phyloP scores from a whole-genome alignment of 1,139 yeast genomes.

The Kodamaea suecica region DNA sequence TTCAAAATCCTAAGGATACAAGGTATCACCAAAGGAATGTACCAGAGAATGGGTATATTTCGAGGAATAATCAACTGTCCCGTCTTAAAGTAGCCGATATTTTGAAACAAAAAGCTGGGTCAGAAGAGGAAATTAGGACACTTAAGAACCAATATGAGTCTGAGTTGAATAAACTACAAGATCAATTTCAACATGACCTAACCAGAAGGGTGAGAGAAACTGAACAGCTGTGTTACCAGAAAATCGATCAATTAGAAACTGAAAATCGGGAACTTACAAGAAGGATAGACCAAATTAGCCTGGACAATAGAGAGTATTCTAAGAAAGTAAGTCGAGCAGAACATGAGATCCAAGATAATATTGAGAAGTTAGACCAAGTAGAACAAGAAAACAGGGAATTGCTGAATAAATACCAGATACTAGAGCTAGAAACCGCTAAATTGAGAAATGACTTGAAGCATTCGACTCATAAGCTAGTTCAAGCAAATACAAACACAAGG shows the following conservation, averaged over 20 bases:
- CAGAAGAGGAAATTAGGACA: neutral
- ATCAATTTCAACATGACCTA: neutral
- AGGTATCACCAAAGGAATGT: no score
- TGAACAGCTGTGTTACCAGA: neutral
- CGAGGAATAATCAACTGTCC: no score
- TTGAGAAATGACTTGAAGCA: neutral
- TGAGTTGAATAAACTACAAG: neutral
- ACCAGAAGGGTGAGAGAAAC: neutral
- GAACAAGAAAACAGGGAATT: neutral
- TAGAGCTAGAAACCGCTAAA: neutral
- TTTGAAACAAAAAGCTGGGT: neutral
- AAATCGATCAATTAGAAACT: neutral
- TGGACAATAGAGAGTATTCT: no score
- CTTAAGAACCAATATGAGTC: neutral
- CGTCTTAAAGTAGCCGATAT: no score
- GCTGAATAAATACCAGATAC: neutral
- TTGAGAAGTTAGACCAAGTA: neutral
- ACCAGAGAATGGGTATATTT: no score
- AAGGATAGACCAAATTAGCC: no score
- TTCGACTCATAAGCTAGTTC: neutral
- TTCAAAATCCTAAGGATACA: neutral
- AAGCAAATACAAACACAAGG: neutral
- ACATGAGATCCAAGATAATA: neutral
- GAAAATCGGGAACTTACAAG: neutral
- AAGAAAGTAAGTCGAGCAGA: neutral